Conservation (phyloP, 192 early-diverging fungal genomes). For the Umbelopsis ramanniana region DNA sequence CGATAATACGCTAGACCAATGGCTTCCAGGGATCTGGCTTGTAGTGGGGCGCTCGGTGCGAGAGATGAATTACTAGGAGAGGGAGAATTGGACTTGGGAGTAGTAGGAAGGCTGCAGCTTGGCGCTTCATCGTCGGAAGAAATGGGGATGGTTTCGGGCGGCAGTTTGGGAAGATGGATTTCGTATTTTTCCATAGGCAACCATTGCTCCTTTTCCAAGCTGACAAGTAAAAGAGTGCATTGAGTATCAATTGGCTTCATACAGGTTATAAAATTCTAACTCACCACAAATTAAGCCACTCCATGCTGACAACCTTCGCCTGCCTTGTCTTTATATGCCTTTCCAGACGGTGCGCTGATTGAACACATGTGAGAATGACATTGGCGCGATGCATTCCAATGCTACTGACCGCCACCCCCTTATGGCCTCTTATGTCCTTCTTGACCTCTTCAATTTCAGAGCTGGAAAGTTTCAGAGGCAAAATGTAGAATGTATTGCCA, state of each 20-base stretch:
- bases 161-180: background rate
- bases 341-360: constrained; percentile 3
- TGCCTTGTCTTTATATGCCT: background rate
- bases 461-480: background rate
- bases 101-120: background rate
- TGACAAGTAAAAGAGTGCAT: background rate
- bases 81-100: background rate
- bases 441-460: background rate
- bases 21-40: constrained; percentile 2
- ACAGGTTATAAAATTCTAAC: background rate
- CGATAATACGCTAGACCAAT: constrained; percentile 10
- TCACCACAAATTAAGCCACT: constrained; percentile 7
- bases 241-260: background rate
- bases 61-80: background rate
- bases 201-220: background rate
- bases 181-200: background rate
- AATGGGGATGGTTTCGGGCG: background rate
- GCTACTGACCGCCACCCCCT: constrained; percentile 2
- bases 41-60: background rate
- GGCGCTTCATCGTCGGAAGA: constrained; percentile 4
- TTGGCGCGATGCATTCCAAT: constrained; percentile 11
- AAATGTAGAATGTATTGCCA: background rate
- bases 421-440: background rate
- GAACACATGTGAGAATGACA: constrained; percentile 12
- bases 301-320: background rate